A percentile compares a stretch with the other conserved stretches of the same genome.
These are phyloP conservation scores for Coemansia aciculifera DNA, from an alignment of 192 early-diverging fungal species.

Conservation along the genomic window DNA sequence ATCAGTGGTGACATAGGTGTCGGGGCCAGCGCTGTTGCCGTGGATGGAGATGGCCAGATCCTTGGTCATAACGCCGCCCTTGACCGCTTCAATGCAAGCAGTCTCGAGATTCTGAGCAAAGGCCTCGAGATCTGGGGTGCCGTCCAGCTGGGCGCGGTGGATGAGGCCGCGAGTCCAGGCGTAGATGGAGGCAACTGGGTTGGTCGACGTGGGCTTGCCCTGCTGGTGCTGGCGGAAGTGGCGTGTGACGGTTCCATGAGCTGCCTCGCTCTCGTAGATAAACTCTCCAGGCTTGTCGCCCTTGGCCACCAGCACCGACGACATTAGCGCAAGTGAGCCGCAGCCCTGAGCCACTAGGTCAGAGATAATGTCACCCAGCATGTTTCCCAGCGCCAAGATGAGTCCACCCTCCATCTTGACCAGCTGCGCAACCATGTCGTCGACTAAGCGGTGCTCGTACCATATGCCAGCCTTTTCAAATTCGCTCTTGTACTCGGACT, in stretches of 20 bases:
- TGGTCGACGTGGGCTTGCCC: conserved; percentile 92
- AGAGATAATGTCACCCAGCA: conserved; percentile 94
- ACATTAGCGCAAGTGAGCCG: conserved; percentile 94
- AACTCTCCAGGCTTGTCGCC: conserved; percentile 78
- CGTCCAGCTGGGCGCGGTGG: conserved; percentile 93
- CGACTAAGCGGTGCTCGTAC: conserved; percentile 98
- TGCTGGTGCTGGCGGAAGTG: conserved; percentile 96
- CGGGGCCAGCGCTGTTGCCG: conserved; percentile 68
- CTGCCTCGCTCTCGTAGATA: conserved; percentile 90
- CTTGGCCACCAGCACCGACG: conserved; percentile 91
- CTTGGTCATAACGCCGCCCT: conserved; percentile 92
- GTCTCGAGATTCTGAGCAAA: conserved; percentile 82
- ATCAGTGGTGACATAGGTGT: conserved; percentile 84
- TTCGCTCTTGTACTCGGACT: conserved; percentile 75
- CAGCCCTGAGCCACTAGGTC: conserved; percentile 97
- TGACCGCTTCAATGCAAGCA: conserved; percentile 88
- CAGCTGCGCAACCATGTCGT: conserved; percentile 98
- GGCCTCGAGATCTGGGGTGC: conserved; percentile 66
- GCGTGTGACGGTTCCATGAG: conserved; percentile 95
- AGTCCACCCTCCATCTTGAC: conserved; percentile 94
- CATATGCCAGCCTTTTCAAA: conserved; percentile 87
- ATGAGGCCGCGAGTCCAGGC: conserved; percentile 93
- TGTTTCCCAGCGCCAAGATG: conserved; percentile 95
- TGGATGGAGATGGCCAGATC: conserved; percentile 95
- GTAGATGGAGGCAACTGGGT: conserved; percentile 96